A percentile compares a stretch with the other conserved stretches of the same genome.
phyloP scores from a whole-genome alignment of 352 stramenopile species.

The Globisporangium viniferum region DNA sequence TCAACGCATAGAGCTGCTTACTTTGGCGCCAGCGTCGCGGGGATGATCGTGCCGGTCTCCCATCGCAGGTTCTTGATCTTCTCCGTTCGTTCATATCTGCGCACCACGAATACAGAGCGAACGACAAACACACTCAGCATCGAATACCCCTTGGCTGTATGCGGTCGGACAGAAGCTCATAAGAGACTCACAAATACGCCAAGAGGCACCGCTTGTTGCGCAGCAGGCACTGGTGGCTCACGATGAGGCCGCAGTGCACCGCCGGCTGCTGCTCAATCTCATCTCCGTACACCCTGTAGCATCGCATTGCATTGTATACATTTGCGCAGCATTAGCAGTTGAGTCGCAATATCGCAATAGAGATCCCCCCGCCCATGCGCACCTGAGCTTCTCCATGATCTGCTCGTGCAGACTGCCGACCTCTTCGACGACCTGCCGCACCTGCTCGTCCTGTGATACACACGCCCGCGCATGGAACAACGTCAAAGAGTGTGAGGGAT shows the following conservation, averaged over 20 bases:
- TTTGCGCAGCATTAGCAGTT: neutral
- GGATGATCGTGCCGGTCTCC: slow-evolving; percentile 89
- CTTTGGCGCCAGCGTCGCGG: slow-evolving; percentile 65
- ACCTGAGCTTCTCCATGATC: slow-evolving; percentile 74
- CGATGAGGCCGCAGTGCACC: slow-evolving; percentile 76
- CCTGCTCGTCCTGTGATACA: slow-evolving; percentile 60
- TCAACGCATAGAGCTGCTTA: slow-evolving; percentile 18
- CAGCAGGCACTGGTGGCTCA: slow-evolving; percentile 87
- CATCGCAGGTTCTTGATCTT: slow-evolving; percentile 90
- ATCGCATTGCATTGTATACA: neutral
- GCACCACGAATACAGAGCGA: neutral
- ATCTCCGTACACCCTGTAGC: slow-evolving; percentile 52
- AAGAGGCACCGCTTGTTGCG: slow-evolving; percentile 90
- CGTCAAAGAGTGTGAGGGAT: neutral
- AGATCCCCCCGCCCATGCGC: neutral
- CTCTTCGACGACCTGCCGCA: slow-evolving; percentile 82
- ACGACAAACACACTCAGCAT: neutral
- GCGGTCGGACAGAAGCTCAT: neutral
- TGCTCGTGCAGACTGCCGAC: slow-evolving; percentile 62
- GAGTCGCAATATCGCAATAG: neutral
- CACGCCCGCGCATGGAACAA: neutral
- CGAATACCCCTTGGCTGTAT: too few relatives aligned
- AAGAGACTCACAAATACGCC: slow-evolving; percentile 70
- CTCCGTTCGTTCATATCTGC: slow-evolving; percentile 65
- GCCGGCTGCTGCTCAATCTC: slow-evolving; percentile 57